Evolutionary conservation across 2,329 filamentous ascomycete genomes (phyloP).

Genomic region (Hirsutella minnesotensis): DNA sequence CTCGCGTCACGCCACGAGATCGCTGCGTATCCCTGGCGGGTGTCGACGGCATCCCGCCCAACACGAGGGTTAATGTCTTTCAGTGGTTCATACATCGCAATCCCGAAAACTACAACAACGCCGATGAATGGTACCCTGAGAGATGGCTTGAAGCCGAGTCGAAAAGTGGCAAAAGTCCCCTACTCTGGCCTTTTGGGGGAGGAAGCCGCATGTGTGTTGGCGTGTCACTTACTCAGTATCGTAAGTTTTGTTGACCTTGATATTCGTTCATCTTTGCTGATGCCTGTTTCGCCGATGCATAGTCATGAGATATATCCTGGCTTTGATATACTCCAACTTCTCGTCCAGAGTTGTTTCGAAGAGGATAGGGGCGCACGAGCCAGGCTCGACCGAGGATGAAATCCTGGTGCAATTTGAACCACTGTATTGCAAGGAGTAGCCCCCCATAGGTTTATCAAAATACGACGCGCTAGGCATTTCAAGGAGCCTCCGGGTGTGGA

Average conservation of each 20-base stretch:
- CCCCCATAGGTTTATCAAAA: too few species aligned
- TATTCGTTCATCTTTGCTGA: neutral
- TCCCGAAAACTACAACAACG: neutral
- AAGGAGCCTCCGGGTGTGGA: too few species aligned
- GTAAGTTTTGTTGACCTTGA: neutral
- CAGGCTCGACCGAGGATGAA: neutral
- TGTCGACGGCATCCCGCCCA: neutral
- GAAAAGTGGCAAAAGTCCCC: neutral
- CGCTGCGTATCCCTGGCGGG: neutral
- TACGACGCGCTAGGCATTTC: too few species aligned
- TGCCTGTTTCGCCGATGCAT: neutral
- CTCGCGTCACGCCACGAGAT: neutral
- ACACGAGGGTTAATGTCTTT: neutral
- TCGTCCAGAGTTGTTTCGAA: neutral
- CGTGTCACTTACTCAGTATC: neutral
- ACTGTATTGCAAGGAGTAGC: too few species aligned
- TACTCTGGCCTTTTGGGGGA: constrained; percentile 1
- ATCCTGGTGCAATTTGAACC: neutral
- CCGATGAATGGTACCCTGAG: neutral
- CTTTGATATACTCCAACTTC: neutral
- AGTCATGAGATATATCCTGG: constrained; percentile 1
- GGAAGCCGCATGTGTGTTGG: constrained; percentile 2
- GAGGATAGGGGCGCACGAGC: neutral
- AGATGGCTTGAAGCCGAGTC: neutral
- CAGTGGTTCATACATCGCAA: constrained; percentile 1